A percentile compares a stretch with the other conserved stretches of the same genome.
Conservation (phyloP, 768 basidiomycete genomes). For the Russula brevipes region DNA sequence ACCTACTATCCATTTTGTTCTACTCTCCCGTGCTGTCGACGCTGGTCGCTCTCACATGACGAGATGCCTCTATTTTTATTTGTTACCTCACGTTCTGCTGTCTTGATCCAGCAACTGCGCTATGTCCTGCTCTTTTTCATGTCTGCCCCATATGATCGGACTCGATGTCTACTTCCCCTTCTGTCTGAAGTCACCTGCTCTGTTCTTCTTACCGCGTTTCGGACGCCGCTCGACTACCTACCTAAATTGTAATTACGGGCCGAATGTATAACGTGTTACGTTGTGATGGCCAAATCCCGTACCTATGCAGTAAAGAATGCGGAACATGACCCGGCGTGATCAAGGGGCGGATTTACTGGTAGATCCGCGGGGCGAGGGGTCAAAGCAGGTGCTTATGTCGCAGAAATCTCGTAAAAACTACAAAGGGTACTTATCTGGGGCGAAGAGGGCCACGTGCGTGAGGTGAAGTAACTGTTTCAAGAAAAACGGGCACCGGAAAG, state of each 20-base stretch:
- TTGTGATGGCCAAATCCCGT: neutral
- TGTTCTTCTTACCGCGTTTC: neutral
- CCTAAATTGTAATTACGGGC: constrained; percentile 2
- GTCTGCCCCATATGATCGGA: neutral
- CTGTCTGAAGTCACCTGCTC: neutral
- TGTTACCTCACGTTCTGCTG: neutral
- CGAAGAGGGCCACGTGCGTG: constrained; percentile 5
- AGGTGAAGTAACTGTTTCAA: neutral
- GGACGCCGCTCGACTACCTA: constrained; percentile 6
- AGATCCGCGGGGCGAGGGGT: constrained; percentile 11
- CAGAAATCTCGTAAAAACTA: neutral
- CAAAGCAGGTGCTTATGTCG: neutral
- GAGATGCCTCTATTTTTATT: neutral
- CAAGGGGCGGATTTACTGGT: neutral
- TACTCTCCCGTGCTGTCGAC: neutral
- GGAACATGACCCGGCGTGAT: neutral
- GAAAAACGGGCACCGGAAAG: neutral
- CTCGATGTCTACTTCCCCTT: neutral
- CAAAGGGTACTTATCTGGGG: neutral
- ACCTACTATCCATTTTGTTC: neutral
- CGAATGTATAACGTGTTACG: constrained; percentile 7
- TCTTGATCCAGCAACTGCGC: neutral
- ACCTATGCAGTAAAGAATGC: neutral
- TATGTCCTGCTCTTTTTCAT: neutral
- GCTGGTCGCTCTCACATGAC: neutral